These are phyloP conservation scores for Phytophthora idaei DNA, from an alignment of 352 stramenopile genomes.

Conservation along the genomic window DNA sequence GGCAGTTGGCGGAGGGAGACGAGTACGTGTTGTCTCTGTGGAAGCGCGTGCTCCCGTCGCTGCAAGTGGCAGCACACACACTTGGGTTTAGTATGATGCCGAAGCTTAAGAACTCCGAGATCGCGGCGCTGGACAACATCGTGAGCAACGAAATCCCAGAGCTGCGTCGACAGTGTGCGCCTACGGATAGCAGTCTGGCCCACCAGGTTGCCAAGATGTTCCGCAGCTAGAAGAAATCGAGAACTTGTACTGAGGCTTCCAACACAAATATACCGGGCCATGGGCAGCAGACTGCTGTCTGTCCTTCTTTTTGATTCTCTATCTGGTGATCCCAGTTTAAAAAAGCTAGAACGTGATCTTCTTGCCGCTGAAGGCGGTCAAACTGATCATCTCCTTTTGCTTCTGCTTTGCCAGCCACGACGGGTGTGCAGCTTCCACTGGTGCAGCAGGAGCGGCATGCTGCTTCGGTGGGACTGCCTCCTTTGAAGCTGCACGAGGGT, in stretches of 20 bases:
- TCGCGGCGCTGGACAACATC: conserved; percentile 90
- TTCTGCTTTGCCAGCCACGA: conserved; percentile 86
- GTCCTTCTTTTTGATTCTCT: conserved; percentile 23
- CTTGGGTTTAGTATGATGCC: conserved; percentile 84
- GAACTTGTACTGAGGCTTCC: not conserved
- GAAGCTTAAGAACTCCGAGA: conserved; percentile 83
- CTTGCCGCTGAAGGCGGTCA: conserved; percentile 76
- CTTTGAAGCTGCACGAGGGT: conserved; percentile 23
- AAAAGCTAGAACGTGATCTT: conserved; percentile 78
- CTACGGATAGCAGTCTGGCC: conserved; percentile 79
- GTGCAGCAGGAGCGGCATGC: conserved; percentile 7
- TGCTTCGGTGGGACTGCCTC: conserved; percentile 25
- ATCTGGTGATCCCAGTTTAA: conserved; percentile 3
- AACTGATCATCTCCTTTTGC: conserved; percentile 75
- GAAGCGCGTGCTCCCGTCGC: conserved; percentile 87
- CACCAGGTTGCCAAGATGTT: conserved; percentile 90
- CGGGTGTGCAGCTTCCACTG: conserved; percentile 49
- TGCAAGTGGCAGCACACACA: conserved; percentile 88
- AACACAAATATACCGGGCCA: conserved; percentile 28
- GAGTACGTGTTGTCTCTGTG: conserved; percentile 97
- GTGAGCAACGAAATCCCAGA: conserved; percentile 88
- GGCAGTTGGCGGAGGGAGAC: conserved; percentile 96
- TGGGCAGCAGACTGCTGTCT: conserved; percentile 14
- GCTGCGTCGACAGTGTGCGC: conserved; percentile 86
- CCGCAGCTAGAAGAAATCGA: conserved; percentile 40